Conservation (phyloP, 2,329 filamentous ascomycete species). For the Coniella vitis region DNA sequence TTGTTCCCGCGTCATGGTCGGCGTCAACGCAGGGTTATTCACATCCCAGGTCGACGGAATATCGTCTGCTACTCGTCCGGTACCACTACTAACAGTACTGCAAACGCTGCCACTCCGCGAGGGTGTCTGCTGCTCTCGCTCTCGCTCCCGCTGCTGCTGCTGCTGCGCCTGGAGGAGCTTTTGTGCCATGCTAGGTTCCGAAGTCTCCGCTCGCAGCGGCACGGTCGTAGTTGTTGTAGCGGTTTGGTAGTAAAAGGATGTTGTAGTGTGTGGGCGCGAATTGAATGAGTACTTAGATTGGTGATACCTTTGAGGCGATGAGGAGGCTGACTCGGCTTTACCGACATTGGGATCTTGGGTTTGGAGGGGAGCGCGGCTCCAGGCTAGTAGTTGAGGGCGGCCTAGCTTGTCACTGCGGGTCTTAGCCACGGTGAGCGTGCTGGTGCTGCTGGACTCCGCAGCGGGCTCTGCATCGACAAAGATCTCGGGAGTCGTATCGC, state of each 20-base stretch:
- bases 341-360: slow-evolving; percentile 13
- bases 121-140: slow-evolving; percentile 28
- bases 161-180: slow-evolving; percentile 27
- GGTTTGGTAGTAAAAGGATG: slow-evolving; percentile 42
- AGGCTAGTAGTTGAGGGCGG: not conserved
- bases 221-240: slow-evolving; percentile 46
- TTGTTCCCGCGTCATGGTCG: slow-evolving; percentile 65
- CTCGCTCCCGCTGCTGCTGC: no score
- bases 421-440: slow-evolving; percentile 9
- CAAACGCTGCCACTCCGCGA: slow-evolving; percentile 26
- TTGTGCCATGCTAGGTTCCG: slow-evolving; percentile 36
- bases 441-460: no score
- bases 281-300: slow-evolving; percentile 12
- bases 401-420: not conserved
- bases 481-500: no score
- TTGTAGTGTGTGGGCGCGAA: slow-evolving; percentile 38
- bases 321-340: not conserved
- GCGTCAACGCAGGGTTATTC: slow-evolving; percentile 52
- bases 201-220: slow-evolving; percentile 41
- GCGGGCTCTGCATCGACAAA: slow-evolving; percentile 18
- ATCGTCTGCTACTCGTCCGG: slow-evolving; percentile 1
- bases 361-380: slow-evolving; percentile 8
- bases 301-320: not conserved
- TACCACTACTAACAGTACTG: no score
- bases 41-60: slow-evolving; percentile 41